Evolutionary conservation across 1,139 yeast genomes (phyloP).

Genomic region (Ogataea hybrid): DNA sequence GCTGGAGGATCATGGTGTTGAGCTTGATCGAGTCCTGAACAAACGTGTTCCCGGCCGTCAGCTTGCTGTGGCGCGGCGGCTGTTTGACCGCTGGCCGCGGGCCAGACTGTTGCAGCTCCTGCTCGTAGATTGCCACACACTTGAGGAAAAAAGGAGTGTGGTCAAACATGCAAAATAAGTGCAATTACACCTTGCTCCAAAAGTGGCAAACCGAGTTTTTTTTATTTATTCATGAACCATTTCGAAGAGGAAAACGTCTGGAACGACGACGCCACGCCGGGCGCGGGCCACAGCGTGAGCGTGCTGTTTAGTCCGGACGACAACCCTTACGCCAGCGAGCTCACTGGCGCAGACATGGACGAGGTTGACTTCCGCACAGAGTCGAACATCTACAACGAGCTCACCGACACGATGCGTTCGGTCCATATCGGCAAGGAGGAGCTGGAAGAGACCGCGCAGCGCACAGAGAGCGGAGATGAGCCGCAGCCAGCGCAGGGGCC

Average conservation of each 20-base stretch:
- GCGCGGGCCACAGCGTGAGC: slow-evolving; percentile 18
- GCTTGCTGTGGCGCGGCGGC: slow-evolving; percentile 4
- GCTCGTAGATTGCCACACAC: slow-evolving; percentile 30
- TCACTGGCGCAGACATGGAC: slow-evolving; percentile 12
- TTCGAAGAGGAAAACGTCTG: slow-evolving; percentile 26
- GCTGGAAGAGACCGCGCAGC: slow-evolving; percentile 2
- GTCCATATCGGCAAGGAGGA: slow-evolving; percentile 13
- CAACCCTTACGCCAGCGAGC: slow-evolving; percentile 22
- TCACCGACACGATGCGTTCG: slow-evolving; percentile 29
- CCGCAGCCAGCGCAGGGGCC: slow-evolving; percentile 2
- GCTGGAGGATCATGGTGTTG: slow-evolving; percentile 16
- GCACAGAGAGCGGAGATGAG: background rate
- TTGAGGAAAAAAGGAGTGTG: slow-evolving; percentile 29
- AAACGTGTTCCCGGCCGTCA: slow-evolving; percentile 18
- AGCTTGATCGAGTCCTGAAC: slow-evolving; percentile 23
- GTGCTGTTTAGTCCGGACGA: slow-evolving; percentile 21
- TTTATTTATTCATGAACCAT: slow-evolving; percentile 16
- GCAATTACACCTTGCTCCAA: slow-evolving; percentile 10
- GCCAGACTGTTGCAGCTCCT: slow-evolving; percentile 16
- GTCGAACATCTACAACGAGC: slow-evolving; percentile 25
- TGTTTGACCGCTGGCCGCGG: background rate
- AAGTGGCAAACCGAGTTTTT: slow-evolving; percentile 12
- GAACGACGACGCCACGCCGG: slow-evolving; percentile 24
- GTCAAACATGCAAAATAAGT: slow-evolving; percentile 23
- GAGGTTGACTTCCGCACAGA: slow-evolving; percentile 21